Evolutionary conservation across 306 rosid genomes (phyloP), one percentile per base, ranked within the genome.

Genomic region (Corylus americana): DNA sequence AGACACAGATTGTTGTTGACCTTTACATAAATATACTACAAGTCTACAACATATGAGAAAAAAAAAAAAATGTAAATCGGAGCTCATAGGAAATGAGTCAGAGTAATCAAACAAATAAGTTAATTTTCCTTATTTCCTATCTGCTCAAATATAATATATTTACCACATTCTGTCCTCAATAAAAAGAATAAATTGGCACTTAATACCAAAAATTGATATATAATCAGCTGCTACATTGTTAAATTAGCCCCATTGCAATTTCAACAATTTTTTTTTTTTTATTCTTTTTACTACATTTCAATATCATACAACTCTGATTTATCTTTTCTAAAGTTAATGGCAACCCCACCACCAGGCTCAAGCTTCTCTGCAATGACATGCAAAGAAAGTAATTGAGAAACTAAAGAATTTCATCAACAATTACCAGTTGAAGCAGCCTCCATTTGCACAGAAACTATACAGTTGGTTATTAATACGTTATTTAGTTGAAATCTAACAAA

Each of bases 121-220:
- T 22, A 22, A 22, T 22, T 22, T 22, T 22, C 22, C 22, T 22
- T 22, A 22, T 22, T 22, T 22, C 22, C 22, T 22, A 22, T 22
- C 22, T 22, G 22, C 22, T 22, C 22, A 22, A 22, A 22, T 22
- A 22, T 22, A 22, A 22, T 22, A 22, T 74, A 70, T 75, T 53
- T 79, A 79, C 78, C 59, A 39, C 53, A 16, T 72, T 58, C 53
- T 80, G 29, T 72, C 58, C 73, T 48, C 16, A 3, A 78, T 20
- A 61, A 77, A 86, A 85, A 83, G 89, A 88, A 92, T 85, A 78
- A 51, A 80, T 31, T 29, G 27, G 18, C 2, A 48, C 47, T 78
- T 70, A 1, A 22, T 22, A 22, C 42, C 7, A 11, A 48, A 57
- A 76, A 18, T 29, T 5, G 55, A 57, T 25, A n/a, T 49, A 8